A percentile compares a stretch with the other conserved stretches of the same genome.
phyloP scores from a whole-genome alignment of 495 filamentous ascomycete species.

The Hypoxylon crocopeplum region DNA sequence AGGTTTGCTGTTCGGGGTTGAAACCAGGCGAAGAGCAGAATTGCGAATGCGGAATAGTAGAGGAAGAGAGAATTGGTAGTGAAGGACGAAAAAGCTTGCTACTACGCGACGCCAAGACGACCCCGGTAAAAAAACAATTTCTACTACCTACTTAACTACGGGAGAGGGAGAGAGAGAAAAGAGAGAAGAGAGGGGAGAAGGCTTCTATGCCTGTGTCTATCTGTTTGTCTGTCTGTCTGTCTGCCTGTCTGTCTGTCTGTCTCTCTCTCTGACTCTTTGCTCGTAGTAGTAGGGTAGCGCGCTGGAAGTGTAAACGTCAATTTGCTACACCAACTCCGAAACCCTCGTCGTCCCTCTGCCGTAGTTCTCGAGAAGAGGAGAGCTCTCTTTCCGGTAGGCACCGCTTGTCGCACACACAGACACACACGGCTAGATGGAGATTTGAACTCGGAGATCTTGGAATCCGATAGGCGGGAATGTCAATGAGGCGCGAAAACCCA shows the following conservation, averaged over 20 bases:
- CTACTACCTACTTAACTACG: neutral
- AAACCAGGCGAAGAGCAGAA: conserved; percentile 3
- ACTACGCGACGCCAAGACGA: neutral
- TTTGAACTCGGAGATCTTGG: conserved; percentile 34
- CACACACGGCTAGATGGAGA: conserved; percentile 29
- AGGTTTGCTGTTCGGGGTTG: conserved; percentile 14
- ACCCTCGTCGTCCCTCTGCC: too few relatives aligned
- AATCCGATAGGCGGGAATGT: conserved; percentile 32
- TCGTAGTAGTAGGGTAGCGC: neutral
- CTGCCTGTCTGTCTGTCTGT: too few relatives aligned
- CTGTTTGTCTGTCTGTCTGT: too few relatives aligned
- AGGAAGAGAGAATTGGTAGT: conserved; percentile 7
- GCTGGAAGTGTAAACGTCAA: neutral
- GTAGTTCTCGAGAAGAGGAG: too few relatives aligned
- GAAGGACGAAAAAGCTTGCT: neutral
- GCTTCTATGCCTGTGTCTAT: too few relatives aligned
- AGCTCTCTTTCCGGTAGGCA: too few relatives aligned
- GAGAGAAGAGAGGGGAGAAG: neutral
- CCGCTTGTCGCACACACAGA: neutral
- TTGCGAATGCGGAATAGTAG: conserved; percentile 9
- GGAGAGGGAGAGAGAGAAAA: neutral
- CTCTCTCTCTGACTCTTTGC: too few relatives aligned
- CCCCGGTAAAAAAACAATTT: neutral
- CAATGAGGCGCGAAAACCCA: conserved; percentile 23
- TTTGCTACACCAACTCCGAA: neutral